Percentiles rank a stretch among this genome's conserved stretches.
phyloP scores from a whole-genome alignment of 1,139 yeast genomes.

The Entelexis paramagnoliae region DNA sequence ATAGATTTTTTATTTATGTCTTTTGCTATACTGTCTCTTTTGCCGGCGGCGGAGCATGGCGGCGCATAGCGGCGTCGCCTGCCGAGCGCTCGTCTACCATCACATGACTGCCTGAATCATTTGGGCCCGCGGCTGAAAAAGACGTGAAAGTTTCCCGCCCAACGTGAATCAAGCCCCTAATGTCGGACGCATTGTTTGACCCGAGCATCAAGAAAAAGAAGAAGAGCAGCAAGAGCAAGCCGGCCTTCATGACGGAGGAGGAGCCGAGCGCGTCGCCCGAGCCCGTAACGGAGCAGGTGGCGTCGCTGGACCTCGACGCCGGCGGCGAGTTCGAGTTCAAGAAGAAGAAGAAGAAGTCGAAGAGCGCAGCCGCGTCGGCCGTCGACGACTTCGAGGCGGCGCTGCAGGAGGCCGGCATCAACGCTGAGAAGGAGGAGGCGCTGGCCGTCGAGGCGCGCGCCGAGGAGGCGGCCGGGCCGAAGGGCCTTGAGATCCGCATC shows the following conservation, averaged over 20 bases:
- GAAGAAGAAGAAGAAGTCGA: slow-evolving; percentile 64
- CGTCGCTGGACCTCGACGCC: slow-evolving; percentile 43
- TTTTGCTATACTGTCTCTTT: too few relatives aligned
- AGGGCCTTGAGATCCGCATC: slow-evolving; percentile 27
- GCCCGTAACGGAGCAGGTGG: slow-evolving; percentile 35
- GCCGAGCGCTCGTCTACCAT: background rate
- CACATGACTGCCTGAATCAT: background rate
- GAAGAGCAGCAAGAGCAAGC: slow-evolving; percentile 51
- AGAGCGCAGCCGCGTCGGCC: slow-evolving; percentile 49
- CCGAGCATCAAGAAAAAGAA: slow-evolving; percentile 52
- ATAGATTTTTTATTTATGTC: too few relatives aligned
- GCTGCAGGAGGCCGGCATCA: slow-evolving; percentile 82
- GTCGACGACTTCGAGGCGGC: slow-evolving; percentile 86
- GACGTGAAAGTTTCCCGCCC: background rate
- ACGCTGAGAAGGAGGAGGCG: slow-evolving; percentile 34
- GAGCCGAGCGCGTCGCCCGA: slow-evolving; percentile 32
- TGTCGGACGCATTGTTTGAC: slow-evolving; percentile 27
- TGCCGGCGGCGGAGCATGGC: too few relatives aligned
- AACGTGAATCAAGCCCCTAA: background rate
- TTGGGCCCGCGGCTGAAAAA: background rate
- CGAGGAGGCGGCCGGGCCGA: slow-evolving; percentile 30
- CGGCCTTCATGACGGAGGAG: slow-evolving; percentile 27
- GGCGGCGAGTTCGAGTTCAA: slow-evolving; percentile 65
- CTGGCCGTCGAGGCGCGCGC: slow-evolving; percentile 30
- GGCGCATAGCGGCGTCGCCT: too few relatives aligned